Evolutionary conservation across 2,329 filamentous ascomycete genomes (phyloP).

Genomic region (Pestalotiopsis sp.): DNA sequence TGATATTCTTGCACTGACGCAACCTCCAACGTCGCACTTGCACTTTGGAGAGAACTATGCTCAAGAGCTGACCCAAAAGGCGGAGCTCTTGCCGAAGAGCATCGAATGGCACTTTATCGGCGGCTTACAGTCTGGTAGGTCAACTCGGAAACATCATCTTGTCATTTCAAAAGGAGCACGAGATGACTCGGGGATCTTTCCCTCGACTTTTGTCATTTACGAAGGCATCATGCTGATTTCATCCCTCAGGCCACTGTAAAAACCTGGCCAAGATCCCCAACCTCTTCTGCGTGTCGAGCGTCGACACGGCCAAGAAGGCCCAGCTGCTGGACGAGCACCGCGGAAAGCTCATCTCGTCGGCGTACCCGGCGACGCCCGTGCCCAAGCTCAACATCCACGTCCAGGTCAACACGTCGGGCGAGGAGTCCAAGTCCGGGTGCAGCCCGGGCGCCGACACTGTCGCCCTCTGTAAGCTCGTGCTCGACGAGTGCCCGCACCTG

Average conservation of each 20-base stretch:
- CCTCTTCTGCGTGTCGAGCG: conserved; percentile 87
- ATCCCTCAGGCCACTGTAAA: conserved; percentile 77
- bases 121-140: conserved; percentile 75
- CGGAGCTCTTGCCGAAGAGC: conserved; percentile 71
- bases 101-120: conserved; percentile 98
- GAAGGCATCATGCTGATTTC: neutral
- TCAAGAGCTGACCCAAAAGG: conserved; percentile 87
- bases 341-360: conserved; percentile 50
- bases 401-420: conserved; percentile 94
- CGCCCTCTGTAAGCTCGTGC: conserved; percentile 70
- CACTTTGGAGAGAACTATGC: conserved; percentile 98
- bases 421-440: conserved; percentile 83
- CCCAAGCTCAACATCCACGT: conserved; percentile 74
- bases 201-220: neutral
- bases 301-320: conserved; percentile 89
- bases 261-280: conserved; percentile 84
- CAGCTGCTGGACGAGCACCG: conserved; percentile 78
- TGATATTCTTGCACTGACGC: conserved; percentile 84
- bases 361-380: conserved; percentile 27
- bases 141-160: neutral
- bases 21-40: conserved; percentile 60
- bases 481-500: conserved; percentile 65
- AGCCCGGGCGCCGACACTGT: conserved; percentile 65
- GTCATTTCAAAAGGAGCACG: neutral
- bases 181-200: neutral